Conservation (phyloP, 2,329 filamentous ascomycete genomes). For the Talaromyces sp. region DNA sequence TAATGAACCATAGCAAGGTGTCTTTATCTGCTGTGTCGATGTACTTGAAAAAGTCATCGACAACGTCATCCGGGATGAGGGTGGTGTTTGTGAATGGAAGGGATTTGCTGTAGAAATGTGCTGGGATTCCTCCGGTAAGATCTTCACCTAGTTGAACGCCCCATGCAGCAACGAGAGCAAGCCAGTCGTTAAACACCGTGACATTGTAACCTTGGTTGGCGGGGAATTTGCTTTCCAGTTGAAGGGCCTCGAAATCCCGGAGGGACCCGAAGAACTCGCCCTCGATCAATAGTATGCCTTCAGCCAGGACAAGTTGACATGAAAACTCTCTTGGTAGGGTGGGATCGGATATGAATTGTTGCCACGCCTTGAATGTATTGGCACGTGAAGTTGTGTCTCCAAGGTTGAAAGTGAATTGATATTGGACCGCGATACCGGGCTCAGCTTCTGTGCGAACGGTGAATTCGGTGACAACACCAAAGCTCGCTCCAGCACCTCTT, state of each 20-base stretch:
- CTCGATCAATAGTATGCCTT: conserved; percentile 56
- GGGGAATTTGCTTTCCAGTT: conserved; percentile 30
- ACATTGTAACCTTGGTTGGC: conserved; percentile 24
- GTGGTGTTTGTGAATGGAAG: conserved; percentile 54
- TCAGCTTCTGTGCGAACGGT: conserved; percentile 38
- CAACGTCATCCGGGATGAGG: conserved; percentile 46
- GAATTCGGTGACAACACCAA: conserved; percentile 42
- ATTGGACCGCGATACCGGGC: conserved; percentile 55
- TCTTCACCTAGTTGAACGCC: conserved; percentile 29
- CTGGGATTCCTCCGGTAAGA: conserved; percentile 41
- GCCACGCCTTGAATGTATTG: conserved; percentile 57
- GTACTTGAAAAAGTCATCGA: conserved; percentile 55
- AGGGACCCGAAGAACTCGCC: conserved; percentile 62
- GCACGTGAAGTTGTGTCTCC: conserved; percentile 51
- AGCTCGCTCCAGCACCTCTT: conserved; percentile 39
- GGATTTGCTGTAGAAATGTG: conserved; percentile 57
- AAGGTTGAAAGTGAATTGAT: conserved; percentile 56
- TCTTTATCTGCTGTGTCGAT: conserved; percentile 52
- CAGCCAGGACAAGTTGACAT: conserved; percentile 56
- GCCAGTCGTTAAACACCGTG: conserved; percentile 31
- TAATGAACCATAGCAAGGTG: conserved; percentile 59
- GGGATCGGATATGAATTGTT: conserved; percentile 55
- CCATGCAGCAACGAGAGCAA: conserved; percentile 29
- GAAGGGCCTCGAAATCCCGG: conserved; percentile 52
- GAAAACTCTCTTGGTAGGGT: conserved; percentile 59